Base-by-base conservation (phyloP, 2,329 filamentous ascomycete species). In the Cordyceps fumosorosea region DNA sequence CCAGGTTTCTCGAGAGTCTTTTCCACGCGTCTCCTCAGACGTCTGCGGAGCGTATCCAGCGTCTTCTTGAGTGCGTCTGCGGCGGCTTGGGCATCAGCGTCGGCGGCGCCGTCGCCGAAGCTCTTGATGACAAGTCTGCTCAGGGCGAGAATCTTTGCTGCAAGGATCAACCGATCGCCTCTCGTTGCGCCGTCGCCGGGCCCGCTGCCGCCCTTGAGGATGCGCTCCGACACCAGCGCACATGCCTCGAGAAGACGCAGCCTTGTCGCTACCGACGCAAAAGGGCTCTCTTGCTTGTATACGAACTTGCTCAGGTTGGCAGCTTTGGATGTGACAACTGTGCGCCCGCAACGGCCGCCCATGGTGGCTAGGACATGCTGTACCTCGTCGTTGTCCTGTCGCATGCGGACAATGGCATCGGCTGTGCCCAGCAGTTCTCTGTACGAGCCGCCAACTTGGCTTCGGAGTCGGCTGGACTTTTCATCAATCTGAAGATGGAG, bases 401-500 rank as follows among this genome's bases (percentile, higher is more conserved):
- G 89, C 91, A 98, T 96, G 64, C 87, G 84, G 60, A 97, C 89
- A 67, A 98, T 98, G n/a, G 88, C 88, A 76, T 97, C 93, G 60
- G 93, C 93, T 0, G 93, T 97, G 58, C 90, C 90, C 29, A 98
- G 85, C 10, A 98, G 85, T 69, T 95, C 91, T 67, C 93, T 89
- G 75, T 98, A 98, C 70, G 83, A 86, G 63, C 78, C 80, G 66
- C 85, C 85, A 64, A 88, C 85, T 71, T 86, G 83, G 20, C 81
- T 85, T 67, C 85, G 84, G 69, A 88, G 78, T 37, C 84, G 84
- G 56, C 77, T 78, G 40, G 84, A 80, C 68, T 86, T 86, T 71
- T 88, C 85, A 65, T 87, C 85, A 67, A 86, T 81, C 66, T 82
- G 78, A 11, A 75, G 76, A 69, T 85, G 83, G 44, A 88, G 80